phyloP scores from a whole-genome alignment of 768 basidiomycete genomes.

The Leccinum broughii region DNA sequence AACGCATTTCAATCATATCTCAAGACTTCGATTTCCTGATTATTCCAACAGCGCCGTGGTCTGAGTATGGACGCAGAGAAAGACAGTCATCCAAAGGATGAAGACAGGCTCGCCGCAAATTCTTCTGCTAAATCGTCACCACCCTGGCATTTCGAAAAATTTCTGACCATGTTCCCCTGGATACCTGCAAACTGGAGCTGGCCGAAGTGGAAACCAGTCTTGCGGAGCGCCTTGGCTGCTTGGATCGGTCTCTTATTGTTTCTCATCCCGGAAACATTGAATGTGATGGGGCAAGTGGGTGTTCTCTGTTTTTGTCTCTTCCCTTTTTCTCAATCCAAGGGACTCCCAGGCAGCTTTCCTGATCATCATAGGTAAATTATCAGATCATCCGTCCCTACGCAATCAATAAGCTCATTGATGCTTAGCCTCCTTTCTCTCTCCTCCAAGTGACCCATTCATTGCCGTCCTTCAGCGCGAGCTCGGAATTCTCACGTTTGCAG shows the following conservation, averaged over 20 bases:
- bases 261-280: constrained; percentile 50
- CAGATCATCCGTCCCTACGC: background rate
- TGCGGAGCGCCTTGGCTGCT: constrained; percentile 61
- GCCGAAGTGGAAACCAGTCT: constrained; percentile 59
- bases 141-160: constrained; percentile 1
- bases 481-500: constrained; percentile 49
- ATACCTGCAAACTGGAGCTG: constrained; percentile 56
- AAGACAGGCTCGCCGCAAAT: background rate
- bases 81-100: background rate
- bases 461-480: constrained; percentile 65
- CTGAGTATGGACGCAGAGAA: constrained; percentile 1
- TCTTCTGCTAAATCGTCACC: background rate
- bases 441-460: constrained; percentile 69
- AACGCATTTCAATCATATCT: background rate
- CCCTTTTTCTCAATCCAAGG: background rate
- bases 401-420: constrained; percentile 2
- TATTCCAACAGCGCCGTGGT: background rate
- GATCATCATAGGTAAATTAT: constrained; percentile 55
- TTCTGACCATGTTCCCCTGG: constrained; percentile 49
- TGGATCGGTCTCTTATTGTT: constrained; percentile 64
- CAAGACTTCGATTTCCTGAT: background rate
- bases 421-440: constrained; percentile 62
- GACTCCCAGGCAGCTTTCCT: constrained; percentile 57
- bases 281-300: constrained; percentile 56
- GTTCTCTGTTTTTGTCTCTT: background rate